These are phyloP conservation scores for Boletus insuetus DNA, from an alignment of 768 basidiomycete species.

Conservation along the genomic window DNA sequence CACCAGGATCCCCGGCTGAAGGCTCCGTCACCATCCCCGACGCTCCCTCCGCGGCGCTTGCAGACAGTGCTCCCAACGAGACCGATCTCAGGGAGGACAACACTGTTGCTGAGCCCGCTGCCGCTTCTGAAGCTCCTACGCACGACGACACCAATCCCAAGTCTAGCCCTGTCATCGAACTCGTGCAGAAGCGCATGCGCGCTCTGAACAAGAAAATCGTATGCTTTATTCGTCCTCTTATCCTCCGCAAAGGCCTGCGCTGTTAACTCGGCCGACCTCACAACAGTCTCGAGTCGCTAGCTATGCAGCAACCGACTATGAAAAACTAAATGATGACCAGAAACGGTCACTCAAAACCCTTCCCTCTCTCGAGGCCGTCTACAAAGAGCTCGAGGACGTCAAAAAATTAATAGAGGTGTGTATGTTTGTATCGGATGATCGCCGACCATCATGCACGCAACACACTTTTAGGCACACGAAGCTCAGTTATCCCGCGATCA, in stretches of 20 bases:
- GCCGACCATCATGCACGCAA: neutral
- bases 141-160: conserved; percentile 48
- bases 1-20: conserved; percentile 45
- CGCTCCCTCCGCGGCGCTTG: conserved; percentile 41
- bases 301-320: conserved; percentile 64
- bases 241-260: conserved; percentile 1
- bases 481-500: conserved; percentile 57
- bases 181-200: conserved; percentile 77
- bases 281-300: conserved; percentile 66
- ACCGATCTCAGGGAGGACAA: conserved; percentile 46
- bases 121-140: conserved; percentile 38
- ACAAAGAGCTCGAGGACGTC: conserved; percentile 81
- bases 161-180: conserved; percentile 69
- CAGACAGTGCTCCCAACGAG: conserved; percentile 50
- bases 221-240: conserved; percentile 28
- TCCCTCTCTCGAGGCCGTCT: conserved; percentile 70
- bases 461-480: conserved; percentile 52
- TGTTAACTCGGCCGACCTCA: conserved; percentile 8
- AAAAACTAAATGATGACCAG: conserved; percentile 88
- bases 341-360: conserved; percentile 69
- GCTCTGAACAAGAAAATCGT: conserved; percentile 83
- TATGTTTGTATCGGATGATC: conserved; percentile 27
- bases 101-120: conserved; percentile 46
- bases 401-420: conserved; percentile 84
- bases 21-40: conserved; percentile 42